These are phyloP conservation scores for Salvia rosmarinus DNA, from an alignment of 257 asterid species.

Conservation along the genomic window DNA sequence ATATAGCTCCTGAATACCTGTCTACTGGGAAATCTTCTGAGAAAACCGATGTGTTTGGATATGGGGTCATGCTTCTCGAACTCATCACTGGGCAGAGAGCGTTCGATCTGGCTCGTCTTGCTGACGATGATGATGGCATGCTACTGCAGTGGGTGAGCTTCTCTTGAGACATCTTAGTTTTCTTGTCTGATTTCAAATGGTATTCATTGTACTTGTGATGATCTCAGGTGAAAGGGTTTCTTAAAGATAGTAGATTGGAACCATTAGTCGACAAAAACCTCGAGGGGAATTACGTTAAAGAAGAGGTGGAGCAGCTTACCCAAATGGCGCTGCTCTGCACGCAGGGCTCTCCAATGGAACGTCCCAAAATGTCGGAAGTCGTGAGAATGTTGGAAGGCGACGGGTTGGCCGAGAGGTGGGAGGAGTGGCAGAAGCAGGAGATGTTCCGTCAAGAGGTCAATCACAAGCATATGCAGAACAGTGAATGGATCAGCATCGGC, in stretches of 20 bases:
- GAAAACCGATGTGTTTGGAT: slow-evolving; percentile 91
- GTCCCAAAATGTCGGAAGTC: slow-evolving; percentile 94
- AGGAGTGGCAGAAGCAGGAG: slow-evolving; percentile 94
- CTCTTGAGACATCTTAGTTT: neutral
- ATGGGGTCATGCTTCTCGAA: slow-evolving; percentile 97
- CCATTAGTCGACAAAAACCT: slow-evolving; percentile 76
- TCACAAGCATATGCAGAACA: slow-evolving; percentile 47
- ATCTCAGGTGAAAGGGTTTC: slow-evolving; percentile 79
- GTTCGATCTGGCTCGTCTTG: slow-evolving; percentile 91
- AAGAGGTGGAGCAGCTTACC: slow-evolving; percentile 81
- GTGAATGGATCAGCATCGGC: slow-evolving; percentile 68
- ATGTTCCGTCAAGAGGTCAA: slow-evolving; percentile 68
- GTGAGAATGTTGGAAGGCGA: slow-evolving; percentile 95
- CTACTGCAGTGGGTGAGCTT: slow-evolving; percentile 88
- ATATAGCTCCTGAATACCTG: slow-evolving; percentile 84
- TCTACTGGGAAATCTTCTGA: slow-evolving; percentile 86
- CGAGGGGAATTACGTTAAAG: slow-evolving; percentile 66
- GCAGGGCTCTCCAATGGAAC: slow-evolving; percentile 66
- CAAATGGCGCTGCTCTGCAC: slow-evolving; percentile 95
- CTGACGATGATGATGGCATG: slow-evolving; percentile 89
- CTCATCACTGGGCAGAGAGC: slow-evolving; percentile 93
- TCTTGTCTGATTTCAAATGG: too few species aligned
- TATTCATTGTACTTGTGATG: neutral
- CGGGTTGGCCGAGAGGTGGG: slow-evolving; percentile 97
- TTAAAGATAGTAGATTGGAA: slow-evolving; percentile 77